Evolutionary conservation across 129 eudicot species (phyloP), one percentile per base, ranked within the genome.

Genomic region (Lactuca saligna): DNA sequence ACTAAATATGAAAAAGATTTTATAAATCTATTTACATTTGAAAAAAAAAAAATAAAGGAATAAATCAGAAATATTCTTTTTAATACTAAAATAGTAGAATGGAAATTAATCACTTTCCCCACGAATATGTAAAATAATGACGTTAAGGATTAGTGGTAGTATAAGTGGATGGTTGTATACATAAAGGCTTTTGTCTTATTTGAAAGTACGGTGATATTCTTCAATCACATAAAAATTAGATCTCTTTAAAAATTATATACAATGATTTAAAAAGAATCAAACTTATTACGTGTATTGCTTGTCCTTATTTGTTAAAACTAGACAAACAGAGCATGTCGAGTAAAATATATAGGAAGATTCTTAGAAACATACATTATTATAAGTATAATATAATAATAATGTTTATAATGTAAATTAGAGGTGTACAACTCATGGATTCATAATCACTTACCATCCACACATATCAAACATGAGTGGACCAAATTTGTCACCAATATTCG

Each of bases 381-480:
- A 60, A 3, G 29, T 9, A 16, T 44, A 42, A 34, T 9, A 16
- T 44, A 42, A 34, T 17, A 25, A 37, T 35, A 6, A 54, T 17
- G 37, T 64, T 44, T 10, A 54, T 12, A 4, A 38, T 9, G 29
- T 41, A 8, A 25, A 56, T 55, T 39, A 57, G 56, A 70, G 17
- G 33, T 39, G 55, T 14, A 55, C 74, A 41, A 25, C 65, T 57
- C 74, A 69, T 68, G 5, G 17, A 15, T n/a, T 39, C 39, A 13
- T 70, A 31, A 4, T 10, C 32, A 58, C 15, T 57, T 59, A 70
- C 41, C 56, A 69, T 70, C 67, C 41, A 58, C 57, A 59, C 32
- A 15, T 49, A 61, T 33, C 29, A 37, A 61, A 61, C 54, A 48
- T 61, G 54, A 20, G 13, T 61, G 76, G 74, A 61, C 61, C 50